Percentiles rank a stretch among this genome's conserved stretches.
Conservation (phyloP, 139 green algal genomes). For the Coelastrella sp. region DNA sequence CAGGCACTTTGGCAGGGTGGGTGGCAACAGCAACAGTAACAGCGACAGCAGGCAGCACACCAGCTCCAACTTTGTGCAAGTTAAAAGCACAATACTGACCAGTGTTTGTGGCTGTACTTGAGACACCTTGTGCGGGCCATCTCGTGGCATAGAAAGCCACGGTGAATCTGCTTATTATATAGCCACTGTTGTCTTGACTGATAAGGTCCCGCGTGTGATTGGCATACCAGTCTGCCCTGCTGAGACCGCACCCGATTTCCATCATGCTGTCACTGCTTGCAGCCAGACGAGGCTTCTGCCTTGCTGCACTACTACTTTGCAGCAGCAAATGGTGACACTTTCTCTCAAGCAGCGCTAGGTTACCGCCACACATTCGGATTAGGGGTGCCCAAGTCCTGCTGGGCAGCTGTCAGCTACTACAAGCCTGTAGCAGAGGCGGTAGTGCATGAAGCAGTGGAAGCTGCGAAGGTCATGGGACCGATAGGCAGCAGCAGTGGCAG, state of each 20-base stretch:
- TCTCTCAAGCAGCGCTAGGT: constrained; percentile 82
- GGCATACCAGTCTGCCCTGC: too few relatives aligned
- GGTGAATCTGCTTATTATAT: too few relatives aligned
- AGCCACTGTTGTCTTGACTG: too few relatives aligned
- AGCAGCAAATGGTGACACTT: constrained; percentile 72
- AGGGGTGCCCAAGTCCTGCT: constrained; percentile 86
- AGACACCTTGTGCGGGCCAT: too few relatives aligned
- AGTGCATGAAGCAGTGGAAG: constrained; percentile 9
- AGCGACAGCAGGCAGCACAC: neutral
- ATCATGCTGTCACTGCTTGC: neutral
- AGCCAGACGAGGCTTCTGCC: constrained; percentile 67
- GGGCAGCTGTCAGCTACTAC: constrained; percentile 89
- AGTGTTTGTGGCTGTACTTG: too few relatives aligned
- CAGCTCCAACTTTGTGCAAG: neutral
- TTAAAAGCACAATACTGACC: neutral
- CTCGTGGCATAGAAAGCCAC: too few relatives aligned
- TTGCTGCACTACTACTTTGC: constrained; percentile 89
- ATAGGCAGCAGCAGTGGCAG: constrained; percentile 33
- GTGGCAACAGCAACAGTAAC: constrained; percentile 23
- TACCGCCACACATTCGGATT: constrained; percentile 85
- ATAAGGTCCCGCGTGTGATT: too few relatives aligned
- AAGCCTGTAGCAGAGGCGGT: constrained; percentile 78
- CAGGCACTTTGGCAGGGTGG: constrained; percentile 54
- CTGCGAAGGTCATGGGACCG: neutral
- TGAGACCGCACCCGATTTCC: neutral